These are phyloP conservation scores for Beauveria australis DNA, from an alignment of 2,329 filamentous ascomycete species.

Conservation along the genomic window DNA sequence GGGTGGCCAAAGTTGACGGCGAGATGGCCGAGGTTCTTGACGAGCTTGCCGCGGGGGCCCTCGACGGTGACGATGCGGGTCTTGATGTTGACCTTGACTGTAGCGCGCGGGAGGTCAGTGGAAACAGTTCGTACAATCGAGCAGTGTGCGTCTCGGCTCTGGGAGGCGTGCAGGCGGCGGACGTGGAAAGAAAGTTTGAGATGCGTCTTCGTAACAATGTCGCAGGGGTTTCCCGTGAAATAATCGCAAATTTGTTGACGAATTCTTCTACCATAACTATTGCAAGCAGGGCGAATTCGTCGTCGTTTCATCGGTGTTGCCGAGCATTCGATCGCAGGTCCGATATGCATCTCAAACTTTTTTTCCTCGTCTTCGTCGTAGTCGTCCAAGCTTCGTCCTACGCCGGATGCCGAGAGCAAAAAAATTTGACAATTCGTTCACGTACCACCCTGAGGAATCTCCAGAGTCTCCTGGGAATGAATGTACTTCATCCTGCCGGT, in stretches of 20 bases:
- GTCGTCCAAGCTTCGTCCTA: background rate
- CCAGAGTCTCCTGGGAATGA: slow-evolving; percentile 92
- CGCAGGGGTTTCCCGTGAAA: background rate
- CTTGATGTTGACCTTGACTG: slow-evolving; percentile 98
- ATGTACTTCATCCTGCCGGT: slow-evolving; percentile 98
- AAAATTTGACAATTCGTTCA: slow-evolving; percentile 24
- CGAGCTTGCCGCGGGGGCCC: slow-evolving; percentile 93
- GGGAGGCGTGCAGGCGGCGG: background rate
- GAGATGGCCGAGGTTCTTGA: slow-evolving; percentile 93
- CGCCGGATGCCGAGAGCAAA: slow-evolving; percentile 9
- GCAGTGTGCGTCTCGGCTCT: background rate
- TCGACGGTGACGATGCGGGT: slow-evolving; percentile 94
- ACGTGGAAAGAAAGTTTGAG: slow-evolving; percentile 4
- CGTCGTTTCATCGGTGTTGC: background rate
- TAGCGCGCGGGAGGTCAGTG: slow-evolving; percentile 26
- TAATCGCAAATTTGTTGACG: background rate
- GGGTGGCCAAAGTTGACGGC: slow-evolving; percentile 91
- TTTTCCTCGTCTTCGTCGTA: background rate
- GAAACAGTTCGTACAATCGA: slow-evolving; percentile 3
- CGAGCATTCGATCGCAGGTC: background rate
- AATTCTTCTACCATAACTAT: background rate
- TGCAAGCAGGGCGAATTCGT: background rate
- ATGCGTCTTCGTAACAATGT: background rate
- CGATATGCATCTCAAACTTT: background rate
- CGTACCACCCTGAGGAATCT: slow-evolving; percentile 95